These are phyloP conservation scores for Allantophomopsis cytisporea DNA, from an alignment of 2,329 filamentous ascomycete species.

Conservation along the genomic window DNA sequence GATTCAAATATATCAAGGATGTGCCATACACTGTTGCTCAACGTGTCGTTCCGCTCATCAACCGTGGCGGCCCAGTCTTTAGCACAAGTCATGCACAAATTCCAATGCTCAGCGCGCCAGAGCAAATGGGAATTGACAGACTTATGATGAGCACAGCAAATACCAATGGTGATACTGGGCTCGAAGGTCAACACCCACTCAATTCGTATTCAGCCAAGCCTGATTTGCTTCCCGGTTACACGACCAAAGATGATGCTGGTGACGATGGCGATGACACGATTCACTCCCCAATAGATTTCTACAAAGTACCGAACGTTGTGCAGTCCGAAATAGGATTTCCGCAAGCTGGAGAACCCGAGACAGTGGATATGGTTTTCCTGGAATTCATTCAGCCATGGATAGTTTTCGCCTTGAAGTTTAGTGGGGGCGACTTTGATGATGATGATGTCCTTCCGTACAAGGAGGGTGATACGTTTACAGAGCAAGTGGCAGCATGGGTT, in stretches of 20 bases:
- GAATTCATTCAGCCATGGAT: slow-evolving; percentile 84
- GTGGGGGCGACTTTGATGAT: slow-evolving; percentile 33
- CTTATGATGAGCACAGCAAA: slow-evolving; percentile 3
- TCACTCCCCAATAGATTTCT: slow-evolving; percentile 62
- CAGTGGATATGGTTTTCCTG: slow-evolving; percentile 79
- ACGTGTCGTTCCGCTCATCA: slow-evolving; percentile 48
- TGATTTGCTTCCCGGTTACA: slow-evolving; percentile 59
- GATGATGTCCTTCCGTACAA: slow-evolving; percentile 36
- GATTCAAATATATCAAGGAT: slow-evolving; percentile 62
- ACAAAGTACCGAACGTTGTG: slow-evolving; percentile 72
- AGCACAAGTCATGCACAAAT: slow-evolving; percentile 13
- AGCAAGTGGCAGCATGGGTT: slow-evolving; percentile 43
- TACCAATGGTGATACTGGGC: not conserved
- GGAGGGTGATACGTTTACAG: slow-evolving; percentile 36
- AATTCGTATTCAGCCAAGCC: slow-evolving; percentile 17
- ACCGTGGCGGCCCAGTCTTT: slow-evolving; percentile 35
- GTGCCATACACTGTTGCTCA: slow-evolving; percentile 68
- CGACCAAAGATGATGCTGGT: slow-evolving; percentile 74
- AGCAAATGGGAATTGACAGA: slow-evolving; percentile 12
- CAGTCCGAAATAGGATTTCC: slow-evolving; percentile 55
- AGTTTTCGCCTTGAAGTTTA: slow-evolving; percentile 55
- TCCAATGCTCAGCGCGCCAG: slow-evolving; percentile 13
- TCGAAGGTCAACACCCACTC: slow-evolving; percentile 17
- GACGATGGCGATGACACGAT: slow-evolving; percentile 81
- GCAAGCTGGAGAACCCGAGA: slow-evolving; percentile 39